Evolutionary conservation across 2,329 filamentous ascomycete genomes (phyloP).

Genomic region (Diaporthe aspalathi): DNA sequence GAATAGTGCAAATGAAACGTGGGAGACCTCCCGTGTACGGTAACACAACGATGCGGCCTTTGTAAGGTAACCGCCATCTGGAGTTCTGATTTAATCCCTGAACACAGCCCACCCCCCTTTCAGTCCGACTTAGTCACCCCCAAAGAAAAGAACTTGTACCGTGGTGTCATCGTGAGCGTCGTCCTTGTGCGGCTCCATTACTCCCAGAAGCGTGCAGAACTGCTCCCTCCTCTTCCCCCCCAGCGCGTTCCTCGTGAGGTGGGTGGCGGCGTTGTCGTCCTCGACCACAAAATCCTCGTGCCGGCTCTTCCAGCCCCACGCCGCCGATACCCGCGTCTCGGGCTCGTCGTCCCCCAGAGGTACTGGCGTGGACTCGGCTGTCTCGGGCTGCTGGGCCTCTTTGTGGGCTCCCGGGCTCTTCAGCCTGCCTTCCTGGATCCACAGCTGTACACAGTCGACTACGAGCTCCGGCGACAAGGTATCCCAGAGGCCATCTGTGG

Average conservation of each 20-base stretch:
- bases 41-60: not conserved
- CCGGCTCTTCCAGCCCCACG: conserved; percentile 20
- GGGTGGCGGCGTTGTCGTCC: conserved; percentile 84
- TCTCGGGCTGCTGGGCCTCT: not conserved
- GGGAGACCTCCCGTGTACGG: no score
- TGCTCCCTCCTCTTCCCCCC: conserved; percentile 81
- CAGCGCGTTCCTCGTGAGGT: conserved; percentile 83
- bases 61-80: no score
- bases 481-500: conserved; percentile 73
- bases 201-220: conserved; percentile 77
- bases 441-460: conserved; percentile 53
- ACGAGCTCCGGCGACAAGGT: conserved; percentile 67
- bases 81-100: no score
- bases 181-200: conserved; percentile 77
- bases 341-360: not conserved
- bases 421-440: conserved; percentile 16
- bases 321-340: not conserved
- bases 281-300: conserved; percentile 76
- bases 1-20: no score
- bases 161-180: conserved; percentile 79
- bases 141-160: conserved; percentile 87
- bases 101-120: no score
- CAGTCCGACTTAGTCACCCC: not conserved
- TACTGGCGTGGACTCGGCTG: not conserved
- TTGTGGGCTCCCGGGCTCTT: not conserved